These are phyloP conservation scores for Cucumis cinereus DNA, from an alignment of 306 rosid species.

Conservation along the genomic window DNA sequence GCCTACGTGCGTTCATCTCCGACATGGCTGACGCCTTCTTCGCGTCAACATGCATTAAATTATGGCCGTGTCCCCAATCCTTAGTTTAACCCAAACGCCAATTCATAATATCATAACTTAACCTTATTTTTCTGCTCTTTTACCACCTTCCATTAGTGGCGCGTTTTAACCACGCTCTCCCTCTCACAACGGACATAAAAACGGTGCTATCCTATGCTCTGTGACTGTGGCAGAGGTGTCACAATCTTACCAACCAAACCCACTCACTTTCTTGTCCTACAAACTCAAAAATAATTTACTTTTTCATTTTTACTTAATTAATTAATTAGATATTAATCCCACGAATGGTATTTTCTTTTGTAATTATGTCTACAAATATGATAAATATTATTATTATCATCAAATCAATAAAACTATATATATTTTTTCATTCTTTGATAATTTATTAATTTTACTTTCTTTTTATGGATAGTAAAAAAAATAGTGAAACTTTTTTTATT, in stretches of 20 bases:
- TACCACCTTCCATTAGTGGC: not conserved
- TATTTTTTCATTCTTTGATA: too few species aligned
- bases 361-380: not conserved
- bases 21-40: constrained; percentile 39
- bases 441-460: too few species aligned
- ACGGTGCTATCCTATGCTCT: not conserved
- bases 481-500: too few species aligned
- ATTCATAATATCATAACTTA: not conserved
- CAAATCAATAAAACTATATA: too few species aligned
- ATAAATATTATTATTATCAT: too few species aligned
- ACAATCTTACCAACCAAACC: constrained; percentile 6
- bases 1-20: constrained; percentile 44
- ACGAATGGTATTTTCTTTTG: not conserved
- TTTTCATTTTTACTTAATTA: not conserved
- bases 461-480: too few species aligned
- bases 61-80: constrained; percentile 8
- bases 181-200: not conserved
- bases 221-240: not conserved
- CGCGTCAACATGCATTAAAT: constrained; percentile 31
- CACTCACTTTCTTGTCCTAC: constrained; percentile 5
- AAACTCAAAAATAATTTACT: too few species aligned
- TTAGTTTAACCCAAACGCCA: not conserved
- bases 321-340: not conserved
- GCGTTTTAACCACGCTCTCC: not conserved
- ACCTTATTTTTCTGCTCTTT: not conserved